A percentile compares a stretch with the other conserved stretches of the same genome.
Conservation (phyloP, 192 early-diverging fungal genomes). For the Chytriomyces sp. region DNA sequence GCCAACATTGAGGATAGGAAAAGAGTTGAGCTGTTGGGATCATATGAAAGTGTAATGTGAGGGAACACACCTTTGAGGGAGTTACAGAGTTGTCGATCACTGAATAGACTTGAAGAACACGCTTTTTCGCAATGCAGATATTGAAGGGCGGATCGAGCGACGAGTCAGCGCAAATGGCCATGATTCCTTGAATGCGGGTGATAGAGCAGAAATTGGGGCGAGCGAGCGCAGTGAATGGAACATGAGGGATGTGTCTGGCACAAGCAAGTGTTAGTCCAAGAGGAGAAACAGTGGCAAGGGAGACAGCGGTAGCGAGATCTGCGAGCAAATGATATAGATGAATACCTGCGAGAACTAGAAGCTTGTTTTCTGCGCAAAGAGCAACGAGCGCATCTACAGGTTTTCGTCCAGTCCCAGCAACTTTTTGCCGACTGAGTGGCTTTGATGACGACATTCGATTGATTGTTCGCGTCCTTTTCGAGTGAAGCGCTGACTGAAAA, state of each 20-base stretch:
- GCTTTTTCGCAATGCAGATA: conserved; percentile 51
- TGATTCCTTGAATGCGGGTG: conserved; percentile 38
- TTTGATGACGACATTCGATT: conserved; percentile 37
- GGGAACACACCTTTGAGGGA: conserved; percentile 8
- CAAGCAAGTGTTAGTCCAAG: no score
- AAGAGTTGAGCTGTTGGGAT: not conserved
- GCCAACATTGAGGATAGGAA: conserved; percentile 22
- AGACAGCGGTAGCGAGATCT: not conserved
- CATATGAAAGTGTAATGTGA: not conserved
- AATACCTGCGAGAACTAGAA: conserved; percentile 73
- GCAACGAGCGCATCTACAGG: conserved; percentile 67
- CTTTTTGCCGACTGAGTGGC: conserved; percentile 49
- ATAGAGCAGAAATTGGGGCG: conserved; percentile 16
- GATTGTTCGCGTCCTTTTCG: conserved; percentile 5
- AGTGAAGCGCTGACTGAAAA: conserved; percentile 56
- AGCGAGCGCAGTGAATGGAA: conserved; percentile 63
- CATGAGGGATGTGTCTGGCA: conserved; percentile 67
- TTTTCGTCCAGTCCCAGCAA: conserved; percentile 64
- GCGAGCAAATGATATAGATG: no score
- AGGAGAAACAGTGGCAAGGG: conserved; percentile 1
- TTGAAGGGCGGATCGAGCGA: conserved; percentile 46
- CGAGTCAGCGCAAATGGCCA: conserved; percentile 47
- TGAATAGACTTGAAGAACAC: conserved; percentile 32
- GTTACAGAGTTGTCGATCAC: conserved; percentile 48
- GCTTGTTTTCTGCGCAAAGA: conserved; percentile 65